Evolutionary conservation across 2,329 filamentous ascomycete species (phyloP), one percentile per base, ranked within the genome.

Genomic region (Sarocladiaceae sp.): DNA sequence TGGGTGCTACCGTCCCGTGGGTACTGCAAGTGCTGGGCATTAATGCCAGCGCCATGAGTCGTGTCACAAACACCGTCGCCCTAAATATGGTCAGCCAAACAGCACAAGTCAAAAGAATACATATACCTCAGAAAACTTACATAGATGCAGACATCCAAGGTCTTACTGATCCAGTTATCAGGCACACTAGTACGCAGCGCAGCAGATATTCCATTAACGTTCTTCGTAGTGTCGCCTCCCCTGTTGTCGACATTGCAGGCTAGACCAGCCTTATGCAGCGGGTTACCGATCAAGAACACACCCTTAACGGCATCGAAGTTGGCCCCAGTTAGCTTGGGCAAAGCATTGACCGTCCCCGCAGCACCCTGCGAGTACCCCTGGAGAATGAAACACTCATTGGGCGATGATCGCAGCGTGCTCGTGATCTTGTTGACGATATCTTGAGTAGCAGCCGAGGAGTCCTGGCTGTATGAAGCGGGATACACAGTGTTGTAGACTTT

Each of bases 291-390:
- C 18, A 55, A 48, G 18, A 55, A 51, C 3, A 55, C 54, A 4
- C 52, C 54, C 48, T 53, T 53, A 11, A 55, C 52, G 15, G 54
- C 54, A 31, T 47, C 17, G 36, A 53, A 55, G 26, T 23, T 23
- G 11, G 46, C 20, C 13, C 47, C 54, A 11, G 51, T 55, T 7
- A 55, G 40, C 15, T 42, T 11, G 29, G 13, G 35, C 25, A 55
- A 29, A 18, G 54, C 54, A 50, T 53, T 52, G 33, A 55, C 54
- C n/a, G 48, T 37, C 12, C 44, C 52, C 5, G 48, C 53, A 2
- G 54, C 54, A 13, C 54, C 54, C 13, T 55, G 54, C 4, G 54
- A 55, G 22, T 55, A 55, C 8, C 54, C 54, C 40, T 55, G 51
- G 25, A 55, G 52, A 15, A 55, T 53, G 17, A 55, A 18, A 15